A percentile compares a stretch with the other conserved stretches of the same genome.
Conservation (phyloP, 2,329 filamentous ascomycete genomes). For the Neophaeococcomyces mojaviensis region DNA sequence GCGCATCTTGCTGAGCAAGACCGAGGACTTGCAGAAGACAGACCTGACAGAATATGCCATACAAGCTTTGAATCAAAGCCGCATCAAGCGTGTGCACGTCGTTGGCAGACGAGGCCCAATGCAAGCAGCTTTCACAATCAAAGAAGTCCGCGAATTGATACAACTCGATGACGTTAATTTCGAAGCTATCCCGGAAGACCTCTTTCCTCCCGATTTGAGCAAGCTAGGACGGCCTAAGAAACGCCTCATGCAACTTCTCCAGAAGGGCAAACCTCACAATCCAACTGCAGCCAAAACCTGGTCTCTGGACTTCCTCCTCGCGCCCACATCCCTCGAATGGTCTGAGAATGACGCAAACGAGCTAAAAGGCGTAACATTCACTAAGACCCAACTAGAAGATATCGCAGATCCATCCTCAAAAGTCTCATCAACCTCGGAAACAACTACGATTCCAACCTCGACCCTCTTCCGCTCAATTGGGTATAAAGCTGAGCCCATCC, state of each 20-base stretch:
- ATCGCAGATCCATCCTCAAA: slow-evolving; percentile 45
- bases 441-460: slow-evolving; percentile 52
- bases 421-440: slow-evolving; percentile 42
- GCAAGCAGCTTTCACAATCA: slow-evolving; percentile 92
- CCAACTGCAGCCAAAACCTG: slow-evolving; percentile 58
- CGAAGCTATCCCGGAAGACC: slow-evolving; percentile 55
- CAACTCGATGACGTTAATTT: slow-evolving; percentile 67
- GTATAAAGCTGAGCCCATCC: slow-evolving; percentile 73
- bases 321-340: slow-evolving; percentile 61
- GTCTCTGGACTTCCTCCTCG: slow-evolving; percentile 79
- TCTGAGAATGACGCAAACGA: slow-evolving; percentile 18
- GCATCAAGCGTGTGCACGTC: slow-evolving; percentile 71
- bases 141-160: slow-evolving; percentile 83
- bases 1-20: slow-evolving; percentile 70
- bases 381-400: slow-evolving; percentile 42
- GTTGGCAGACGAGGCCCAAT: slow-evolving; percentile 82
- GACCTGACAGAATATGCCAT: slow-evolving; percentile 85
- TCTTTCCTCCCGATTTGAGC: slow-evolving; percentile 62
- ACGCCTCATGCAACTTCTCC: slow-evolving; percentile 71
- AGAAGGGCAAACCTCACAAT: slow-evolving; percentile 59
- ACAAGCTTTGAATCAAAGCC: slow-evolving; percentile 63
- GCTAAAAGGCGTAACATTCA: slow-evolving; percentile 21
- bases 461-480: slow-evolving; percentile 90
- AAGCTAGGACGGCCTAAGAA: slow-evolving; percentile 67
- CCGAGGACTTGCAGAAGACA: slow-evolving; percentile 67